A percentile compares a stretch with the other conserved stretches of the same genome.
Conservation (phyloP, 208 protist genomes). For the Lotmaria passim region DNA sequence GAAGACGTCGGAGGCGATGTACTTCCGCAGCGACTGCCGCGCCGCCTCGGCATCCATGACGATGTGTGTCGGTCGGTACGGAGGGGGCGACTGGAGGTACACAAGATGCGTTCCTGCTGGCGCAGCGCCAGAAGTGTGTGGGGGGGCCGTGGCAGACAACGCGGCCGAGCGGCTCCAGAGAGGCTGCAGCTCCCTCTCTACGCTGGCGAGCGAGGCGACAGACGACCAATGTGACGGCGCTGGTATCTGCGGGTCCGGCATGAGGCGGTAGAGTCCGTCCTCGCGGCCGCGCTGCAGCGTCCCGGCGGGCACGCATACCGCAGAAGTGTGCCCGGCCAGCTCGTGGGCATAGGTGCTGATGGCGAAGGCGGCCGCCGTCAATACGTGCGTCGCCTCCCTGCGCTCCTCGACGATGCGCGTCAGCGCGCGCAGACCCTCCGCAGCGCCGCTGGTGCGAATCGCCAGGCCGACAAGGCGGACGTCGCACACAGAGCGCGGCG, state of each 20-base stretch:
- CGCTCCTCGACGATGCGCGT: conserved; percentile 18
- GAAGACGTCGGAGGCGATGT: conserved; percentile 36
- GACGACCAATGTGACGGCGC: not conserved
- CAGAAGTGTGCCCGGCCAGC: conserved; percentile 66
- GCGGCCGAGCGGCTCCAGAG: conserved; percentile 8
- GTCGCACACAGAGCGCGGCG: conserved; percentile 23
- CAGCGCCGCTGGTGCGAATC: conserved; percentile 58
- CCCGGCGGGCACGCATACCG: conserved; percentile 40
- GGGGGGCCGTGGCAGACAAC: not conserved
- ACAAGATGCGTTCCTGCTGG: conserved; percentile 1
- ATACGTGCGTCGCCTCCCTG: conserved; percentile 15
- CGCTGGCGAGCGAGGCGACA: not conserved
- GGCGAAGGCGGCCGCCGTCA: conserved; percentile 26
- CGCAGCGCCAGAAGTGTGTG: not conserved
- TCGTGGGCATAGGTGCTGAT: conserved; percentile 34
- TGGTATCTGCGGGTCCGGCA: not conserved
- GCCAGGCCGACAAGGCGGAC: conserved; percentile 58
- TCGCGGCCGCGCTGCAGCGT: not conserved
- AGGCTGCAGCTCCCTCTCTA: conserved; percentile 21
- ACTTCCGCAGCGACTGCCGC: conserved; percentile 33
- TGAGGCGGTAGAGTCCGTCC: conserved; percentile 18
- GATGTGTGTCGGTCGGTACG: conserved; percentile 60
- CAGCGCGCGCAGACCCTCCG: conserved; percentile 54
- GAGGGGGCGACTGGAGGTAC: conserved; percentile 39
- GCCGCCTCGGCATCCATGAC: conserved; percentile 45